These are phyloP conservation scores for Lepidium aucheri DNA, from an alignment of 345 rosid genomes.

Conservation along the genomic window DNA sequence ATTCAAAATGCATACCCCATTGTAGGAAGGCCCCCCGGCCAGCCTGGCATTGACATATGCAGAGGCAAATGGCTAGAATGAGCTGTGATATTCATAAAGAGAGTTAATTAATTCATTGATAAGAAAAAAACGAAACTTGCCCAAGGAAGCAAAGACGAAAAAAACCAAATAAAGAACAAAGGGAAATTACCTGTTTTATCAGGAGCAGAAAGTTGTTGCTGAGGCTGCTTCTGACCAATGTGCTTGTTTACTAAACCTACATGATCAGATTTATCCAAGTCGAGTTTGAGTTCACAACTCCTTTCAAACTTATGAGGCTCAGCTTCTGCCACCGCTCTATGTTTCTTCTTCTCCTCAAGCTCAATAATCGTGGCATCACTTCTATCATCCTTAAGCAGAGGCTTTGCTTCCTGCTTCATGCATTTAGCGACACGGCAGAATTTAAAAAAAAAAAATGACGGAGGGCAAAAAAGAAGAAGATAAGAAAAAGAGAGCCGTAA, in stretches of 20 bases:
- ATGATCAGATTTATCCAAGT: slow-evolving; percentile 71
- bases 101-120: too few relatives aligned
- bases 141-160: background rate
- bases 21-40: slow-evolving; percentile 95
- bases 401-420: slow-evolving; percentile 47
- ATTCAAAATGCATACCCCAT: slow-evolving; percentile 58
- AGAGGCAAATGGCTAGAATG: slow-evolving; percentile 53
- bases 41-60: slow-evolving; percentile 71
- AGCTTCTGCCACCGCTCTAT: slow-evolving; percentile 31
- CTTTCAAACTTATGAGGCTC: slow-evolving; percentile 58
- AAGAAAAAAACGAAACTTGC: background rate
- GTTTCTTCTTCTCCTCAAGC: slow-evolving; percentile 39
- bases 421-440: background rate
- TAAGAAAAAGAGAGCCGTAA: slow-evolving; percentile 11
- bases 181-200: slow-evolving; percentile 48
- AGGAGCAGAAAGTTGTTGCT: slow-evolving; percentile 32
- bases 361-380: slow-evolving; percentile 28
- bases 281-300: slow-evolving; percentile 61
- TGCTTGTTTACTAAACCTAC: slow-evolving; percentile 28
- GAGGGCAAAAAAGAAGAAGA: background rate
- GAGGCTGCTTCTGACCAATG: slow-evolving; percentile 43
- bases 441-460: background rate
- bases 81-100: slow-evolving; percentile 35
- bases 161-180: background rate
- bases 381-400: slow-evolving; percentile 40